Evolutionary conservation across 1,284 basidiomycete genomes (phyloP), one percentile per base, ranked within the genome.

Genomic region (Mycosarcoma mackinlayi): DNA sequence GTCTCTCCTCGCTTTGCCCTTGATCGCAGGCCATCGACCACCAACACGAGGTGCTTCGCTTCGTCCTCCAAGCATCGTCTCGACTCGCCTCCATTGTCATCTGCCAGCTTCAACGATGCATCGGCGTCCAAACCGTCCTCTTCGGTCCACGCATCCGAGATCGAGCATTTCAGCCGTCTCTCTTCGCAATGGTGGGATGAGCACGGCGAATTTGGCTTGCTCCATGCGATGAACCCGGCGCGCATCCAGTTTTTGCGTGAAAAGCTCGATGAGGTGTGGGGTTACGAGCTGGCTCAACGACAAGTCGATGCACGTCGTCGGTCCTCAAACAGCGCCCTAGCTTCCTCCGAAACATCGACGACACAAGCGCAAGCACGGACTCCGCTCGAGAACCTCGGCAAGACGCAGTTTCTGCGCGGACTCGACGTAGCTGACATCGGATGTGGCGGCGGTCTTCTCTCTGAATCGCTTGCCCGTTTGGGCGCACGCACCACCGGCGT

Each of bases 171-270:
- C 83, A 94, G 94, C 4, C 87, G 88, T 31, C 88, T 98, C 1
- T 93, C 93, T 0, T 89, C 91, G 23, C 87, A 91, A 79, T 99
- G 96, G 96, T 99, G 96, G 96, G 90, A 97, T 83, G 92, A 96
- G 80, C 86, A 86, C 27, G 94, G 95, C 73, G 94, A 98, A 83
- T 96, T 97, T 79, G 87, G 86, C 3, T 85, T 95, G 34, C 85
- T 99, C 30, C 96, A 98, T 83, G 88, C 89, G 77, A 98, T 99
- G 95, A 99, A 99, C 84, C 93, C 93, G 0, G 87, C 90, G 11
- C 87, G 96, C 31, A 88, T 94, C 75, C 88, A 89, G 56, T 98
- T 94, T 81, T 86, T 98, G 19, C 87, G 89, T 24, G 88, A 93
- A 67, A 95, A 95, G 83, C 81, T 82, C n/a, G 53, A 75, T 14